Evolutionary conservation across 2,329 filamentous ascomycete species (phyloP).

Genomic region (Paracoccidioides brasiliensis): DNA sequence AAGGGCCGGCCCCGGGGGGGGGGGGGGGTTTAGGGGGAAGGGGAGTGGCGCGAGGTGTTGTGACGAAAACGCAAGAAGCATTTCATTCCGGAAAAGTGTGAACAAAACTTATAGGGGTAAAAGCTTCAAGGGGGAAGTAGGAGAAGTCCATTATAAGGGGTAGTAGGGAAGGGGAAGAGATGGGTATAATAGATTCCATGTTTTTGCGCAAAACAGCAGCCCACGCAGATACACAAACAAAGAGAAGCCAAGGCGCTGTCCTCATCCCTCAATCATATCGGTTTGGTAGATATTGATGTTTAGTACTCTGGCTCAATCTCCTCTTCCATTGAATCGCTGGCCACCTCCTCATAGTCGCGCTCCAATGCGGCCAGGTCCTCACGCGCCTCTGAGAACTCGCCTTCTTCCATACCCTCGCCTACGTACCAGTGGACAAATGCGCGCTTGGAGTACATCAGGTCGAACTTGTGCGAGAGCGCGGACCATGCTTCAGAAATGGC

Average conservation of each 20-base stretch:
- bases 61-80: background rate
- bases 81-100: background rate
- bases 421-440: slow-evolving; percentile 99
- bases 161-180: background rate
- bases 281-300: slow-evolving; percentile 10
- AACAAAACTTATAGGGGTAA: background rate
- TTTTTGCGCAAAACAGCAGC: background rate
- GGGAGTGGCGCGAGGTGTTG: too few relatives aligned
- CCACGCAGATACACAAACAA: background rate
- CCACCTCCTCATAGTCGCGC: slow-evolving; percentile 98
- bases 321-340: slow-evolving; percentile 79
- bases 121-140: background rate
- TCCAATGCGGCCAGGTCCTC: slow-evolving; percentile 97
- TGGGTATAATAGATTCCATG: slow-evolving; percentile 1
- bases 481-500: slow-evolving; percentile 98
- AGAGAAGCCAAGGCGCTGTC: background rate
- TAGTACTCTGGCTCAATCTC: slow-evolving; percentile 92
- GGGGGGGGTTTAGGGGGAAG: too few relatives aligned
- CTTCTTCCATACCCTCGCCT: slow-evolving; percentile 99
- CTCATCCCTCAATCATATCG: background rate
- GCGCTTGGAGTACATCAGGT: slow-evolving; percentile 99
- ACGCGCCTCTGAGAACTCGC: slow-evolving; percentile 97
- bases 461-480: slow-evolving; percentile 92
- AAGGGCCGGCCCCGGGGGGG: too few relatives aligned
- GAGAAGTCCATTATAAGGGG: background rate